Conservation (phyloP, 2,329 filamentous ascomycete genomes). For the Sporothrix curviconia region DNA sequence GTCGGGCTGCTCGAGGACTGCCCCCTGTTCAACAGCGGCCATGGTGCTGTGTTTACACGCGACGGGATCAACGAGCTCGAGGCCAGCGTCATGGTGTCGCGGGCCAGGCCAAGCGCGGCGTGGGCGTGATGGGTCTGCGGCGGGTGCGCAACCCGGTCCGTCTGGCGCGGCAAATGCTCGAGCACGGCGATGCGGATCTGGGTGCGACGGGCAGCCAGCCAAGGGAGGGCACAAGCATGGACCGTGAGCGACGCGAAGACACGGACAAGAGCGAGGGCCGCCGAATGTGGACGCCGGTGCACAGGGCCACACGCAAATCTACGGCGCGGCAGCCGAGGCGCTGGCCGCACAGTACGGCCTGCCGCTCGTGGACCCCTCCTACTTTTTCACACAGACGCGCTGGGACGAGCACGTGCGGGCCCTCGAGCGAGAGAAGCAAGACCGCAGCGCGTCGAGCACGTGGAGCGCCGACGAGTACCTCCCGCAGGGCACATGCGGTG, state of each 20-base stretch:
- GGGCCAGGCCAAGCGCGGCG: slow-evolving; percentile 65
- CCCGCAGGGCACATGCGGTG: slow-evolving; percentile 78
- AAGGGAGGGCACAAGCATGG: not conserved
- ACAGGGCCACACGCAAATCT: slow-evolving; percentile 43
- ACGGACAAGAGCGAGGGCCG: no score
- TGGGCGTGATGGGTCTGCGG: slow-evolving; percentile 66
- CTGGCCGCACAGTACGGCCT: slow-evolving; percentile 64
- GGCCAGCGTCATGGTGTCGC: slow-evolving; percentile 77
- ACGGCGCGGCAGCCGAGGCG: slow-evolving; percentile 57
- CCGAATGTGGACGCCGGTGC: slow-evolving; percentile 28
- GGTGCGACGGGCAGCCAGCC: not conserved
- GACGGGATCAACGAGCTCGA: slow-evolving; percentile 81
- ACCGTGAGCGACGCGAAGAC: slow-evolving; percentile 29
- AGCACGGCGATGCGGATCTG: slow-evolving; percentile 58
- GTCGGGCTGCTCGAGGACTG: slow-evolving; percentile 72
- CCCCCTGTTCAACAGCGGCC: slow-evolving; percentile 75
- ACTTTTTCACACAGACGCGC: slow-evolving; percentile 69
- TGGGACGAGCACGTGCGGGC: slow-evolving; percentile 64
- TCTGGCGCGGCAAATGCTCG: slow-evolving; percentile 63
- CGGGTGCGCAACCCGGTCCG: slow-evolving; percentile 74
- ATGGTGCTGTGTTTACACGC: slow-evolving; percentile 79
- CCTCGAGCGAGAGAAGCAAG: slow-evolving; percentile 35
- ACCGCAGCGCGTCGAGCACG: slow-evolving; percentile 28
- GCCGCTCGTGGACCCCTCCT: slow-evolving; percentile 60
- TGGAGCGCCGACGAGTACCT: slow-evolving; percentile 43